Evolutionary conservation across 352 stramenopile species (phyloP).

Genomic region (Nothophytophthora sp.): DNA sequence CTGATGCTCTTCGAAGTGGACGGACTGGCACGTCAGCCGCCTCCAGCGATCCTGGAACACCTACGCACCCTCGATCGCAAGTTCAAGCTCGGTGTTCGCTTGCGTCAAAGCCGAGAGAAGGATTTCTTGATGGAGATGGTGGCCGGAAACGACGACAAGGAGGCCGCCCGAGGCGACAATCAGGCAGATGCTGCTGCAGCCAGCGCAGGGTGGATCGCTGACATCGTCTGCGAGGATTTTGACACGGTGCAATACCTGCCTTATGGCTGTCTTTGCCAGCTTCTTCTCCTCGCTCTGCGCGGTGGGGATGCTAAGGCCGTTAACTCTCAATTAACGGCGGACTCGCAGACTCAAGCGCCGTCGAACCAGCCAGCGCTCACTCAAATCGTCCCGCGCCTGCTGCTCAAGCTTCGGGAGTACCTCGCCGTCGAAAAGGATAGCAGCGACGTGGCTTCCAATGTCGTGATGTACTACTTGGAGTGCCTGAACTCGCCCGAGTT

Average conservation of each 20-base stretch:
- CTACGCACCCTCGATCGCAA: conserved; percentile 67
- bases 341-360: conserved; percentile 15
- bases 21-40: conserved; percentile 68
- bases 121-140: conserved; percentile 92
- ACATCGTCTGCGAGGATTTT: conserved; percentile 87
- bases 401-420: conserved; percentile 60
- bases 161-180: conserved; percentile 8
- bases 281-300: conserved; percentile 65
- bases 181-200: conserved; percentile 13
- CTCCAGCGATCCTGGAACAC: conserved; percentile 74
- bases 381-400: conserved; percentile 55
- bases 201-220: conserved; percentile 81
- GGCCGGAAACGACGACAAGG: conserved; percentile 41
- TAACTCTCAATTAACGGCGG: background rate
- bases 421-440: conserved; percentile 36
- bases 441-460: conserved; percentile 35
- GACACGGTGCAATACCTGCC: conserved; percentile 83
- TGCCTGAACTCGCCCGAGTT: conserved; percentile 57
- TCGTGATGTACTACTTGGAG: conserved; percentile 77
- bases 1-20: conserved; percentile 77
- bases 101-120: conserved; percentile 73
- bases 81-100: conserved; percentile 75
- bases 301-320: conserved; percentile 3
- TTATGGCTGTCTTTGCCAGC: conserved; percentile 73
- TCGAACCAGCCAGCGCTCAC: conserved; percentile 37